Evolutionary conservation across 371 early-diverging fungal genomes (phyloP).

Genomic region (Mucor saturninus): DNA sequence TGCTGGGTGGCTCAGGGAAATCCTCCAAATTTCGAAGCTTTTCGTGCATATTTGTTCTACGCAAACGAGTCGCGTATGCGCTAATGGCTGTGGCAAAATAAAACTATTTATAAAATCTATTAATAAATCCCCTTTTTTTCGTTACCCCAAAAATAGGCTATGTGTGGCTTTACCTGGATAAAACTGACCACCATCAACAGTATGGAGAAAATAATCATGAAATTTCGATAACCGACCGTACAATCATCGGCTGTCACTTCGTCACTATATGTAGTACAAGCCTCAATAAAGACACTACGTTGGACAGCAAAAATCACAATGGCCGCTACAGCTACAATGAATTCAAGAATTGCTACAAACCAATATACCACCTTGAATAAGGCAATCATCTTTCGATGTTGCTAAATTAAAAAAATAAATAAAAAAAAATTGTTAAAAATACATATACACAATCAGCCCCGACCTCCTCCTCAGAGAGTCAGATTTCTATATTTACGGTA

Average conservation of each 20-base stretch:
- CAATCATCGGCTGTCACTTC: conserved; percentile 20
- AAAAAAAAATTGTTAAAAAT: too few species aligned
- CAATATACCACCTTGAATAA: conserved; percentile 32
- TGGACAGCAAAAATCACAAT: conserved; percentile 23
- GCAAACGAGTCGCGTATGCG: conserved; percentile 35
- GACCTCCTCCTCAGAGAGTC: too few species aligned
- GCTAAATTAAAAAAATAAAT: conserved; percentile 20
- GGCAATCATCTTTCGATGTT: conserved; percentile 34
- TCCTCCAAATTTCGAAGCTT: conserved; percentile 38
- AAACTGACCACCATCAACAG: conserved; percentile 15
- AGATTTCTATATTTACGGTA: conserved; percentile 20
- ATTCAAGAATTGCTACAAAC: conserved; percentile 20
- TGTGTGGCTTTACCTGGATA: conserved; percentile 32
- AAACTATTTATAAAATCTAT: conserved; percentile 15
- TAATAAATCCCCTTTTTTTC: background rate
- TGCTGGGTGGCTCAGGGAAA: conserved; percentile 34
- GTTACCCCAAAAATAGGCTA: too few species aligned
- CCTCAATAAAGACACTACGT: conserved; percentile 7
- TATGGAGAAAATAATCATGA: conserved; percentile 21
- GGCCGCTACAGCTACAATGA: conserved; percentile 21
- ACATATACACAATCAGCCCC: too few species aligned
- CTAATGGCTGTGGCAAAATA: conserved; percentile 37
- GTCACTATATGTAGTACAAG: conserved; percentile 14
- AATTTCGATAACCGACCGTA: conserved; percentile 10
- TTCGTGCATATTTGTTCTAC: conserved; percentile 35